Percentiles rank a stretch among this genome's conserved stretches.
Evolutionary conservation across 805 yeast species (phyloP).

Genomic region (Candida tallmaniae): DNA sequence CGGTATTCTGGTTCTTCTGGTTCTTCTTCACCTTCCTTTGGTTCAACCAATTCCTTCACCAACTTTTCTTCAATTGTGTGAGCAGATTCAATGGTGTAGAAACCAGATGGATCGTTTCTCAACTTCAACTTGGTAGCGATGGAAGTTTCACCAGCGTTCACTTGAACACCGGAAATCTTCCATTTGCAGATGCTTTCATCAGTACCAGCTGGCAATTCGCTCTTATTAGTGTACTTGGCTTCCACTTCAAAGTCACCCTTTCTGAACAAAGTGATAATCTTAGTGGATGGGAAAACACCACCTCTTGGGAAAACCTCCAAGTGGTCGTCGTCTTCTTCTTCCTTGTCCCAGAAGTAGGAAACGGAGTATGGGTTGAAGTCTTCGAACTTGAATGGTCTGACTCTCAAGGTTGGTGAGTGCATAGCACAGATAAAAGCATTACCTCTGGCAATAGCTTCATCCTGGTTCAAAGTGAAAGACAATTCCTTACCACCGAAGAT

Average conservation of each 20-base stretch:
- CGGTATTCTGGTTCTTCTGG: conserved; percentile 76
- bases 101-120: conserved; percentile 96
- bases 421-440: conserved; percentile 98
- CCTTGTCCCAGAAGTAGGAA: conserved; percentile 91
- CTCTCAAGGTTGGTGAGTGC: conserved; percentile 98
- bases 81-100: conserved; percentile 90
- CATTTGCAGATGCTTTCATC: conserved; percentile 71
- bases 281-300: conserved; percentile 89
- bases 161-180: conserved; percentile 80
- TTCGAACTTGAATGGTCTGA: conserved; percentile 97
- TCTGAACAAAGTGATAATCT: conserved; percentile 91
- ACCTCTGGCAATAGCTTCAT: conserved; percentile 98
- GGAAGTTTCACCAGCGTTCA: conserved; percentile 68
- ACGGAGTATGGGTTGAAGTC: conserved; percentile 90
- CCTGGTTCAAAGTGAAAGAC: conserved; percentile 96
- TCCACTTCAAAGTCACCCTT: conserved; percentile 79
- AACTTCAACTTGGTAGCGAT: conserved; percentile 89
- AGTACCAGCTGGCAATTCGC: conserved; percentile 68
- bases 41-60: conserved; percentile 83
- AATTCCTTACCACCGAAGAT: conserved; percentile 81
- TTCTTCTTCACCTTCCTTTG: conserved; percentile 45
- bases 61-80: conserved; percentile 89
- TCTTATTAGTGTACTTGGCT: conserved; percentile 79
- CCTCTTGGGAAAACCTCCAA: conserved; percentile 97
- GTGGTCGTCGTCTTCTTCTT: conserved; percentile 78